Evolutionary conservation across 805 yeast genomes (phyloP), one percentile per base, ranked within the genome.

Genomic region (Wickerhamomyces chaumierensis): DNA sequence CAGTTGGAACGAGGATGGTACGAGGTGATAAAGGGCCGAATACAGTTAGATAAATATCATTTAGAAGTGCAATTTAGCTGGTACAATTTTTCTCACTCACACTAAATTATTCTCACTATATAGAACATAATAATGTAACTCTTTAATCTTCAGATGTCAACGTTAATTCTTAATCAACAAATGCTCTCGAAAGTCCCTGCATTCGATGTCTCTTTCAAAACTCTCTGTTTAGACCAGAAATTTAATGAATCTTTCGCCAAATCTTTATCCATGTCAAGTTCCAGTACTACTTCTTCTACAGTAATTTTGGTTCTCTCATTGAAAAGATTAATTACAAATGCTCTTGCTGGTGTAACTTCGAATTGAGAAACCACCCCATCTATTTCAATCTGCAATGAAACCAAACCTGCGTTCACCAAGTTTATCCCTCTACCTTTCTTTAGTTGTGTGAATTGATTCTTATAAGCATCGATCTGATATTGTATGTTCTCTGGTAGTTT

Each of bases 311-410:
- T 19, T 2, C 35, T 17, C 7, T 46, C 51, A 33, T 68, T 56
- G 46, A 81, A 80, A 11, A 66, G 55, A 17, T 62, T 53, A 8
- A 83, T 69, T 3, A 84, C 71, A 0, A 80, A 61, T 1, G 92
- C 94, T 44, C 76, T 75, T 31, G 75, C 81, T 0, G 94, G 81
- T 2, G 80, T 55, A 0, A 81, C 94, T 6, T 62, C 62, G 43
- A 71, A 66, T 0, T 50, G 44, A 18, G 53, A 38, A 0, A 41
- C 41, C 12, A 69, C 56, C n/a, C 70, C 77, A 13, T 63, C 62
- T n/a, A 81, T 56, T 31, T 63, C 71, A 9, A 90, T 56, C 3
- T 73, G 75, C 2, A 92, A 46, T 4, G 67, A 69, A 0, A 83
- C 87, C 1, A 60, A 49, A 0, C 95, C 94, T 33, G 73, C 55